Base-by-base conservation (phyloP, 73 alveolate genomes). In the Diophrys appendiculata region DNA sequence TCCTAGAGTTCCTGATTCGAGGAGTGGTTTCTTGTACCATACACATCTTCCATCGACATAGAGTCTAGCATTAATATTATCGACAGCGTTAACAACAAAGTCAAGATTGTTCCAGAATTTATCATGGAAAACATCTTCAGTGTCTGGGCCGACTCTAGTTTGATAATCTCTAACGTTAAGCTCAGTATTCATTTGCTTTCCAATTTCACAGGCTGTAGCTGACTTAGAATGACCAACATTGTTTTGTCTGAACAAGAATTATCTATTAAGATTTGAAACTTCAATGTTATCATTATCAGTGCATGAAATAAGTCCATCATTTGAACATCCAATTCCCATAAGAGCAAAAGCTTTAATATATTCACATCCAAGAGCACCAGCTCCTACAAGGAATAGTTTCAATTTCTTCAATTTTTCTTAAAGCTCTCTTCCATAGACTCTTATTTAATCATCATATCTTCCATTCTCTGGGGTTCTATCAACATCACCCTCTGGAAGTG, bases 281-380 rank as follows among this genome's bases (percentile, higher is more conserved):
- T 97, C 99, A 35, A 96, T 96, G 78, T 91, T 90, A 76, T 98
- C 99, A 91, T 96, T 96, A 86, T 98, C 99, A n/a, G 99, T 97
- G 68, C 96, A 97, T 5, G 92, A 73, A 65, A 97, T 92, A 76
- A 83, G 81, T 33, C 99, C 98, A 54, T 91, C 90, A 34, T 86
- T 78, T 25, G 92, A 93, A 74, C 97, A 92, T 14, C 98, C 97
- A 31, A 95, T 81, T 29, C 99, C 99, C 98, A 96, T 95, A 80
- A 97, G 84, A 27, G 99, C 99, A 88, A 96, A 94, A 73, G 93
- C 88, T 84, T 98, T 98, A 68, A 97, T 91, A 65, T 88, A 92
- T 86, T 98, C 99, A 82, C 99, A 97, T 54, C 99, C 99, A 30
- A 97, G 86, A 32, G 99, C 99, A 29, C 99, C 99, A 27, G 99